Evolutionary conservation across 2,329 filamentous ascomycete genomes (phyloP).

Genomic region (Rugonectria rugulosa): DNA sequence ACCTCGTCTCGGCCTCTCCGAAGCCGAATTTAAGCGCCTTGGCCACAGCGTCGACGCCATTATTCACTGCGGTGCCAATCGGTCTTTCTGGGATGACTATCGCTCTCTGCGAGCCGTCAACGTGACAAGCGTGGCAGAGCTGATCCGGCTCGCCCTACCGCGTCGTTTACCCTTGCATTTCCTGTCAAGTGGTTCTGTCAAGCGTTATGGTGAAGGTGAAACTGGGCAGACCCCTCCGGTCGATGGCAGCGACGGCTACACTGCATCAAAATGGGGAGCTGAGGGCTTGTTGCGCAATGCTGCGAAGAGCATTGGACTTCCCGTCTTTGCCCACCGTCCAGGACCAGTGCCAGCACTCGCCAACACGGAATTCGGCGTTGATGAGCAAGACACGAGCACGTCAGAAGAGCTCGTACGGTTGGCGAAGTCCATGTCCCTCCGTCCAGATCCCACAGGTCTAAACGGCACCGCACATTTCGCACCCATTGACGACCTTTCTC

Average conservation of each 20-base stretch:
- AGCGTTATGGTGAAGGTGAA: too few relatives aligned
- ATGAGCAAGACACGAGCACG: too few relatives aligned
- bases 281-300: conserved; percentile 4
- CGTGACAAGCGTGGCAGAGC: background rate
- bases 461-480: too few relatives aligned
- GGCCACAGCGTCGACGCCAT: background rate
- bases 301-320: background rate
- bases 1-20: background rate
- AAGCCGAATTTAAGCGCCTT: background rate
- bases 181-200: background rate
- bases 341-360: too few relatives aligned
- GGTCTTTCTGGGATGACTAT: background rate
- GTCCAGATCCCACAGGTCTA: too few relatives aligned
- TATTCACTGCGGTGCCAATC: background rate
- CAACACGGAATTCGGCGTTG: too few relatives aligned
- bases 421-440: too few relatives aligned
- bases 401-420: too few relatives aligned
- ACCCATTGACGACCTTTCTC: too few relatives aligned
- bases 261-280: conserved; percentile 4
- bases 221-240: background rate
- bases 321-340: background rate
- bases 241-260: background rate
- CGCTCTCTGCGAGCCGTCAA: background rate
- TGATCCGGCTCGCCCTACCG: background rate
- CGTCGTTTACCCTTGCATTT: background rate